phyloP scores from a whole-genome alignment of 257 asterid genomes.

The Solanum gandarillasii region DNA sequence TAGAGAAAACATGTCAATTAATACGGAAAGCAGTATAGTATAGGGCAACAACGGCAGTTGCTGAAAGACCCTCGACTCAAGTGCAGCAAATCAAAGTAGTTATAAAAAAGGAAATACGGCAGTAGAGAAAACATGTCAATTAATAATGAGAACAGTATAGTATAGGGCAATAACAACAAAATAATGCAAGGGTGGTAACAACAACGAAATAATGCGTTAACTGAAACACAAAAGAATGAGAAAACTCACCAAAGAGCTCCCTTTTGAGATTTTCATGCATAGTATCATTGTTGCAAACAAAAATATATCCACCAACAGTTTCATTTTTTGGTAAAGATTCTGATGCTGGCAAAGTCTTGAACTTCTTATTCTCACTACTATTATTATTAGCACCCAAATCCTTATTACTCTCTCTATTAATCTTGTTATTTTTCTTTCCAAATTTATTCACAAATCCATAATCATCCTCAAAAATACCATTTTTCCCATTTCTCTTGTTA shows the following conservation, averaged over 20 bases:
- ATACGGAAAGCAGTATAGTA: background rate
- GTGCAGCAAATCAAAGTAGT: background rate
- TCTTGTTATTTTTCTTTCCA: slow-evolving; percentile 49
- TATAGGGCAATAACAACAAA: too few species aligned
- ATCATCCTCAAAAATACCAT: slow-evolving; percentile 26
- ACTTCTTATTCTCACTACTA: slow-evolving; percentile 61
- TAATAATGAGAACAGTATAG: background rate
- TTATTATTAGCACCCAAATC: slow-evolving; percentile 26
- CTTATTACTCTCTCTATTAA: slow-evolving; percentile 28
- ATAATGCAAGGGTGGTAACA: background rate
- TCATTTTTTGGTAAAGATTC: slow-evolving; percentile 87
- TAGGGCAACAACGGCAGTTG: too few species aligned
- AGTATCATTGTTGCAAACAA: slow-evolving; percentile 96
- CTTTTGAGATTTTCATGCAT: slow-evolving; percentile 96
- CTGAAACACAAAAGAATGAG: background rate
- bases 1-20: background rate
- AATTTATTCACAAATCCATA: slow-evolving; percentile 12
- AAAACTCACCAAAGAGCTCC: slow-evolving; percentile 69
- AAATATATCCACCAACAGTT: slow-evolving; percentile 88
- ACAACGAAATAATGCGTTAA: background rate
- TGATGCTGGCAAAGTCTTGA: slow-evolving; percentile 87
- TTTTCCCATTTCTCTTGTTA: slow-evolving; percentile 24
- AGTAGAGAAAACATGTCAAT: background rate
- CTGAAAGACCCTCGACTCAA: too few species aligned
- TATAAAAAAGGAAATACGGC: too few species aligned